Base-by-base conservation (phyloP, 2,329 filamentous ascomycete genomes). In the Graphilbum sp. region DNA sequence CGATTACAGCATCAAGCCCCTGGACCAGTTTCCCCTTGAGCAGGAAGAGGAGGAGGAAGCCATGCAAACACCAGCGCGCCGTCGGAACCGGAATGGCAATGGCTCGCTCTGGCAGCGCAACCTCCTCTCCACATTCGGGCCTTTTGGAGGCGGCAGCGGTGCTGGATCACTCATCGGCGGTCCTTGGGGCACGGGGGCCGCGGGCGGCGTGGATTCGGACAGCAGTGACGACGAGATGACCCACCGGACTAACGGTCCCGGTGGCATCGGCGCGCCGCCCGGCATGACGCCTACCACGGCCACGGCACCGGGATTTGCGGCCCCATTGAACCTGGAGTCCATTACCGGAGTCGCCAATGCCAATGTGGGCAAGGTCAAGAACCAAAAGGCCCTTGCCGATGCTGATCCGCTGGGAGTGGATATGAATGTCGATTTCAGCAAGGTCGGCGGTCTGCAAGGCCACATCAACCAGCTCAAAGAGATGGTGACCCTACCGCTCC, bases 391-490 rank as follows among this genome's bases (percentile, higher is more conserved):
- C 4, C 69, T 95, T 35, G 88, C 88, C 18, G 90, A 98, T 60
- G 84, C 87, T 4, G 90, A 96, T 53, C 90, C 90, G 33, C 69
- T 98, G 4, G 90, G 90, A 10, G 86, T 98, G 25, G 87, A 96
- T 52, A 64, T 88, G 52, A 88, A 75, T 50, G 85, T 98, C 44
- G 87, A 87, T 52, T 95, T 98, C 54, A 88, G 83, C 55, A 84
- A 87, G 46, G 87, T 98, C 40, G 90, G 90, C 52, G 90, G 90
- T 31, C 62, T 98, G 33, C 78, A 93, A 54, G 79, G 84, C 27
- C 88, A 96, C 53, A 95, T 98, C 53, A 86, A 95, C 53, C 85
- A 95, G 56, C 67, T 98, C 44, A 96, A 98, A 58, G 90, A 98
- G 60, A 98, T 98, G 90, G 88, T 98, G 16, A 82, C 88, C 47